phyloP scores from a whole-genome alignment of 2,329 filamentous ascomycete species.

The Fusarium torreyae region DNA sequence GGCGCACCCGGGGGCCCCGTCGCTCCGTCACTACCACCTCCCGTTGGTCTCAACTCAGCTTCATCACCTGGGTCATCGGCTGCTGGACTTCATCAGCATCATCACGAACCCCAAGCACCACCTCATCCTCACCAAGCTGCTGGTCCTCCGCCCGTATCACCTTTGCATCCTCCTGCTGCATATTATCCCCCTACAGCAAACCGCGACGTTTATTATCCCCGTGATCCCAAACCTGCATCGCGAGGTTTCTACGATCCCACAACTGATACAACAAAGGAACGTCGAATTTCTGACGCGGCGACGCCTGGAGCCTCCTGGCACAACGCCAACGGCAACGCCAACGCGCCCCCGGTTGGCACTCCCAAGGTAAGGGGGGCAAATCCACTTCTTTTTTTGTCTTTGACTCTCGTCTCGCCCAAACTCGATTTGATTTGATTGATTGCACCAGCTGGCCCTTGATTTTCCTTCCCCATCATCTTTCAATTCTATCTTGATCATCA shows the following conservation, averaged over 20 bases:
- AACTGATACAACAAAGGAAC: conserved; percentile 65
- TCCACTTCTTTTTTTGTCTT: conserved; percentile 51
- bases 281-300: conserved; percentile 60
- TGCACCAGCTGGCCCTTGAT: conserved; percentile 38
- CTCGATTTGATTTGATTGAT: conserved; percentile 42
- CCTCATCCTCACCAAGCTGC: conserved; percentile 47
- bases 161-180: conserved; percentile 60
- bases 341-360: conserved; percentile 59
- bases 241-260: conserved; percentile 70
- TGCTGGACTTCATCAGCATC: conserved; percentile 48
- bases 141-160: conserved; percentile 56
- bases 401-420: conserved; percentile 44
- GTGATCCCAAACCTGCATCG: conserved; percentile 57
- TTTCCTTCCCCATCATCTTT: conserved; percentile 38
- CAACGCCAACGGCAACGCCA: conserved; percentile 51
- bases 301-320: conserved; percentile 59
- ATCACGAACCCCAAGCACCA: conserved; percentile 43
- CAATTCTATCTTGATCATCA: conserved; percentile 29
- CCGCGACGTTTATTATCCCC: conserved; percentile 52
- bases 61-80: conserved; percentile 34
- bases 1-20: conserved; percentile 51
- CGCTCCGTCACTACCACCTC: conserved; percentile 53
- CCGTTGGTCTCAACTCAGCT: conserved; percentile 48
- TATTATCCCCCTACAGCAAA: conserved; percentile 57
- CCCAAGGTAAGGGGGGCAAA: conserved; percentile 64